Evolutionary conservation across 371 early-diverging fungal genomes (phyloP).

Genomic region (Cokeromyces recurvatus): DNA sequence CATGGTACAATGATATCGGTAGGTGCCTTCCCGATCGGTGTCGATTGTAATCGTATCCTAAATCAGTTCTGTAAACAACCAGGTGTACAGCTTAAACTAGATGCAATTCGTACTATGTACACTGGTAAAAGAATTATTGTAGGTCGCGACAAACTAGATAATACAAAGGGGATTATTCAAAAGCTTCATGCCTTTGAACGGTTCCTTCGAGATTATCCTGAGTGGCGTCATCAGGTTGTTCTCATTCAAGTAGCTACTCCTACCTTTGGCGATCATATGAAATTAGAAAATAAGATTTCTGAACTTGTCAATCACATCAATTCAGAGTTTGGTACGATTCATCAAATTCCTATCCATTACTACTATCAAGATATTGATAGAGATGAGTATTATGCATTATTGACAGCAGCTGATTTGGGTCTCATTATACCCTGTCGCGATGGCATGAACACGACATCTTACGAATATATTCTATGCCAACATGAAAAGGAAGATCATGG

Average conservation of each 20-base stretch:
- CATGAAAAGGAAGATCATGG: slow-evolving; percentile 75
- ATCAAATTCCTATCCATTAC: slow-evolving; percentile 93
- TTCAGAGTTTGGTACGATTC: slow-evolving; percentile 89
- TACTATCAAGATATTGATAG: slow-evolving; percentile 93
- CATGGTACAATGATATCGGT: slow-evolving; percentile 74
- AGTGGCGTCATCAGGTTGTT: slow-evolving; percentile 87
- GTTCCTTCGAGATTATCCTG: slow-evolving; percentile 86
- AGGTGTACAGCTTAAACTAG: slow-evolving; percentile 69
- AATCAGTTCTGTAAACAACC: slow-evolving; percentile 43
- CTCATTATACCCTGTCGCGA: slow-evolving; percentile 97
- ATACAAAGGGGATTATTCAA: slow-evolving; percentile 97
- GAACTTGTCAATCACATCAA: slow-evolving; percentile 94
- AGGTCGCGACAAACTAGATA: slow-evolving; percentile 98
- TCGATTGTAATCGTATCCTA: slow-evolving; percentile 79
- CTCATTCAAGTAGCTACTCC: slow-evolving; percentile 80
- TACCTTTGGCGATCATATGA: slow-evolving; percentile 53
- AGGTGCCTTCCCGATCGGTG: slow-evolving; percentile 97
- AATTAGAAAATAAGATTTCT: slow-evolving; percentile 82
- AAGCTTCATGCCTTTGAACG: slow-evolving; percentile 93
- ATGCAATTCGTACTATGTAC: slow-evolving; percentile 81
- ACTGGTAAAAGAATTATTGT: slow-evolving; percentile 92
- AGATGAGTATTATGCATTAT: slow-evolving; percentile 94
- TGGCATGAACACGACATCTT: slow-evolving; percentile 99
- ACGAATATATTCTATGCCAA: slow-evolving; percentile 98
- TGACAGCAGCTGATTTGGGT: slow-evolving; percentile 93